Evolutionary conservation across 2,329 filamentous ascomycete genomes (phyloP), one percentile per base, ranked within the genome.

Genomic region (Grosmannia clavigera): DNA sequence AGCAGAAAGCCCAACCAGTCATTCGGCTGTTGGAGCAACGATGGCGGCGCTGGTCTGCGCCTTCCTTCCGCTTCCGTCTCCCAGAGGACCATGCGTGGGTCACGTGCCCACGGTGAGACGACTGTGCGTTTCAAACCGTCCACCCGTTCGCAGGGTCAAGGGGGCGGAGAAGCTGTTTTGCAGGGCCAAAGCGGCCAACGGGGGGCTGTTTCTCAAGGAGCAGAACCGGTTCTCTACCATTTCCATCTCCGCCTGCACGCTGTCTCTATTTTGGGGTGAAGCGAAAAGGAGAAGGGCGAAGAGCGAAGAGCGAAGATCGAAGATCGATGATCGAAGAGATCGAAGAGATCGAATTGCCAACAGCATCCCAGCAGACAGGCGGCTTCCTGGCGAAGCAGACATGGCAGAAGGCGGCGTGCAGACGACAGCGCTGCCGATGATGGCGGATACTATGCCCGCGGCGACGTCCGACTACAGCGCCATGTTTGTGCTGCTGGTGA

Each of bases 401-500:
- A 50, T 50, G n/a, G 46, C n/a, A 5, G 46, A 50, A 22, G 22
- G 22, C n/a, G 16, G 16, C 5, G 40, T 14, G 14, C 40, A 43
- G 40, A 19, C 40, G 40, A 1, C 40, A 16, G 14, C 22, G n/a
- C 6, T 7, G 46, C n/a, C 29, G 29, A 14, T 4, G 12, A 43
- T 7, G 46, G 22, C 46, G n/a, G 46, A 50, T n/a, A 50, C 3
- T 3, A 7, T 7, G 9, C 46, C 53, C n/a, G n/a, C 43, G 6
- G 31, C 12, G 2, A 16, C 19, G 52, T 9, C 58, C n/a, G 60
- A 63, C 51, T 46, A 31, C 11, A 50, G 60, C 59, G 46, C 60
- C 16, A 38, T 66, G 38, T 66, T 75, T 56, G 70, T 80, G 53
- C 68, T 80, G 55, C 58, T 72, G 58, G 62, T 73, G 59, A 81